Base-by-base conservation (phyloP, 2,329 filamentous ascomycete genomes). In the Penicillium polonicum region DNA sequence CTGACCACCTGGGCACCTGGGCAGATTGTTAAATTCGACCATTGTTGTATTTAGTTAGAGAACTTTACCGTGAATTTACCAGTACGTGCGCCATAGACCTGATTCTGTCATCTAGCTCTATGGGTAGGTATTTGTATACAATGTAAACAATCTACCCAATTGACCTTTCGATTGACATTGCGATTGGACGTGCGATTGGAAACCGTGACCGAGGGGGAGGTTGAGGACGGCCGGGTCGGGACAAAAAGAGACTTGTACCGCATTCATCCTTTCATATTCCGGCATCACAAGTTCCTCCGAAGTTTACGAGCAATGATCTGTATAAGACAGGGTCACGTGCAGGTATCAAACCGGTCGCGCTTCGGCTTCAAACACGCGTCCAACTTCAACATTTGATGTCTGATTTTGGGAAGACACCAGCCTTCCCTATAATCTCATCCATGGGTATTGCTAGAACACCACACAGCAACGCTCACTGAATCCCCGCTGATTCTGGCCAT, bases 241-340 rank as follows among this genome's bases (percentile, higher is more conserved):
- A 10, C 4, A 45, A 45, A 45, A 7, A 31, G 43, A 19, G n/a
- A 19, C 19, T 45, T 45, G 25, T 45, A 45, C 27, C 27, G 21
- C 13, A 43, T 27, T 3, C 10, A 19, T n/a, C 27, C 38, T 17
- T 21, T 43, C 38, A 2, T 52, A 43, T 25, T 43, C 19, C 4
- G 13, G 36, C 27, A 43, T 52, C 38, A 35, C 15, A 23, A 35
- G 21, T 33, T 13, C 3, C 48, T 29, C 31, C 15, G n/a, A 41
- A 31, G 15, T 13, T 27, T 19, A 2, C 13, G 15, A 42, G 25
- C 23, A 35, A 43, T 27, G 10, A 9, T n/a, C 35, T 31, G 27
- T 48, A n/a, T 50, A 33, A 42, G 9, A 21, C 4, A 17, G 8
- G 29, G 36, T 55, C 52, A 55, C 52, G 52, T 55, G 52, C 13